phyloP scores from a whole-genome alignment of 106 monocot genomes.

The Vanilla planifolia region DNA sequence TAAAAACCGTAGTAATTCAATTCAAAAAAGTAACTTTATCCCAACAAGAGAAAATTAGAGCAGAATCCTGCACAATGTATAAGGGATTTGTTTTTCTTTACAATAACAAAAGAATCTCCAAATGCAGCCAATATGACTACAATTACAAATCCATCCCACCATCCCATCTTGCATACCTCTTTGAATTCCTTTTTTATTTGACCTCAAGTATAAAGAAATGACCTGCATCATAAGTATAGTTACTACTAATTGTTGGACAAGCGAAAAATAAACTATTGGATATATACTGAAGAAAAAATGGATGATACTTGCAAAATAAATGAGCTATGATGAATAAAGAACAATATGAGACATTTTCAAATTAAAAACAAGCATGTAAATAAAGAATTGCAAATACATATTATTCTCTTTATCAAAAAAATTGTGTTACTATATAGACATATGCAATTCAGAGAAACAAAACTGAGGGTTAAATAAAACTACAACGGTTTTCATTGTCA shows the following conservation, averaged over 20 bases:
- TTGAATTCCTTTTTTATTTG: conserved; percentile 39
- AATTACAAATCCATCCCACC: conserved; percentile 18
- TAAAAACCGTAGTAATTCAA: not conserved
- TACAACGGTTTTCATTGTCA: too few species aligned
- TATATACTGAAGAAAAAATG: too few species aligned
- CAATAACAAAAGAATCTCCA: not conserved
- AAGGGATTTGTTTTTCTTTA: not conserved
- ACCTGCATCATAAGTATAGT: conserved; percentile 76
- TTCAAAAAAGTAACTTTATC: not conserved
- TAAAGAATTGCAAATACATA: not conserved
- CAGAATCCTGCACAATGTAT: not conserved
- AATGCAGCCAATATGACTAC: not conserved
- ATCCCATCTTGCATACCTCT: not conserved
- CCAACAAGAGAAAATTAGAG: not conserved
- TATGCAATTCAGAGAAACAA: too few species aligned
- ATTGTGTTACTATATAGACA: not conserved
- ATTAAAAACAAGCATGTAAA: not conserved
- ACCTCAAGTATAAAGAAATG: conserved; percentile 76
- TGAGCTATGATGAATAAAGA: not conserved
- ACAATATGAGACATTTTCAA: not conserved
- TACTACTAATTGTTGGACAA: too few species aligned
- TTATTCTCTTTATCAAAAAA: not conserved
- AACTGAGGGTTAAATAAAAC: too few species aligned
- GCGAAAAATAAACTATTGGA: too few species aligned
- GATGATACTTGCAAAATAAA: too few species aligned